Conservation (phyloP, 2,329 filamentous ascomycete species). For the Cordyceps pruinosa region DNA sequence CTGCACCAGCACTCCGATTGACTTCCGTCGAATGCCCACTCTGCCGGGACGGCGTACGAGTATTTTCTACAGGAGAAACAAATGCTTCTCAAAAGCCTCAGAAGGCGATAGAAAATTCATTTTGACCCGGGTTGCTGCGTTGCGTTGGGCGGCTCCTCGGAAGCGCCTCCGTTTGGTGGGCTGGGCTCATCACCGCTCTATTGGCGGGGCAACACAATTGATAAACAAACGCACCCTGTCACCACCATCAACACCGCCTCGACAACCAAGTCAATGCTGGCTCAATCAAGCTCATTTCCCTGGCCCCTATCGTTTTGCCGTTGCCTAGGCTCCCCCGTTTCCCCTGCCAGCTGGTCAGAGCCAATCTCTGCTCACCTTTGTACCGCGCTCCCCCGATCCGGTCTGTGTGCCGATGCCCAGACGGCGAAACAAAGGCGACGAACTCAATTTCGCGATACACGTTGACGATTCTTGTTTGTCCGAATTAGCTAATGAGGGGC, state of each 20-base stretch:
- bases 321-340: not conserved
- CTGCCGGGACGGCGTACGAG: not conserved
- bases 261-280: slow-evolving; percentile 2
- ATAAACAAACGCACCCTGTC: slow-evolving; percentile 12
- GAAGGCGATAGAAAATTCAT: not conserved
- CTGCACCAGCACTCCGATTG: not conserved
- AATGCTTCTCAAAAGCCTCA: not conserved
- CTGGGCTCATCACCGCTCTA: slow-evolving; percentile 3
- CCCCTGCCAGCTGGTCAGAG: not conserved
- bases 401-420: slow-evolving; percentile 19
- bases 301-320: not conserved
- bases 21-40: not conserved
- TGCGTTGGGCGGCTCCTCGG: not conserved
- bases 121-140: not conserved
- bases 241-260: slow-evolving; percentile 2
- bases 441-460: slow-evolving; percentile 42
- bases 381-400: not conserved
- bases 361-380: not conserved
- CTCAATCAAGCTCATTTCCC: not conserved
- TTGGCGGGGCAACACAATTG: slow-evolving; percentile 11
- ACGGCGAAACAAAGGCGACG: slow-evolving; percentile 23
- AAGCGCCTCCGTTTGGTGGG: not conserved
- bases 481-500: slow-evolving; percentile 33
- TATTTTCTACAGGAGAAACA: not conserved
- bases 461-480: slow-evolving; percentile 39